Evolutionary conservation across 345 rosid genomes (phyloP), one percentile per base, ranked within the genome.

Genomic region (Ricinus communis): DNA sequence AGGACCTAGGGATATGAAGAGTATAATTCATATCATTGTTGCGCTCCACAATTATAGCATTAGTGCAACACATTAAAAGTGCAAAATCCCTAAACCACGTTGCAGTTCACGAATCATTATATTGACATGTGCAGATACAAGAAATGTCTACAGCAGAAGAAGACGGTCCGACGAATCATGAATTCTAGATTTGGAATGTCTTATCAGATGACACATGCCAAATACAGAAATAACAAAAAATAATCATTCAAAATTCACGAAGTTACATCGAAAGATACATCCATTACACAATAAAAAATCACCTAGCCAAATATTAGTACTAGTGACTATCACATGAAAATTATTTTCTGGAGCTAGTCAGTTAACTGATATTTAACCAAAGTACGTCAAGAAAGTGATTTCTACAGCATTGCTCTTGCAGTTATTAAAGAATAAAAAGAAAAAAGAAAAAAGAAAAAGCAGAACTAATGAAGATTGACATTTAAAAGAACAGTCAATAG

Each of bases 351-450:
- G 6, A 43, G 16, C 52, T 15, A 25, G 28, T 28, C 33, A 46
- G 52, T 46, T 45, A 46, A 46, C 54, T 24, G 24, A 45, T n/a
- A n/a, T 64, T 43, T 16, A 64, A 30, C 68, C 15, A 64, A 21
- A 64, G 25, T 4, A 47, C 22, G 56, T 47, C 40, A 19, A 65
- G 8, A 65, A 65, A 49, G 69, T 28, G 18, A 65, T 65, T 28
- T 65, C 38, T 65, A 47, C 69, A 65, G 5, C 56, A 65, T 18
- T 49, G 56, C n/a, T 22, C 30, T 51, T 27, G 21, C 11, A 43
- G 47, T 43, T 43, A 43, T 43, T 4, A 1, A n/a, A 65, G 5
- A 46, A 18, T 28, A 65, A 65, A 7, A 43, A 47, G 30, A 18
- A 49, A 47, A 24, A 47, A 43, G 36, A 24, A 22, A 24, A 25